These are phyloP conservation scores for Metarhizium guizhouense DNA, from an alignment of 2,329 filamentous ascomycete genomes.

Conservation along the genomic window DNA sequence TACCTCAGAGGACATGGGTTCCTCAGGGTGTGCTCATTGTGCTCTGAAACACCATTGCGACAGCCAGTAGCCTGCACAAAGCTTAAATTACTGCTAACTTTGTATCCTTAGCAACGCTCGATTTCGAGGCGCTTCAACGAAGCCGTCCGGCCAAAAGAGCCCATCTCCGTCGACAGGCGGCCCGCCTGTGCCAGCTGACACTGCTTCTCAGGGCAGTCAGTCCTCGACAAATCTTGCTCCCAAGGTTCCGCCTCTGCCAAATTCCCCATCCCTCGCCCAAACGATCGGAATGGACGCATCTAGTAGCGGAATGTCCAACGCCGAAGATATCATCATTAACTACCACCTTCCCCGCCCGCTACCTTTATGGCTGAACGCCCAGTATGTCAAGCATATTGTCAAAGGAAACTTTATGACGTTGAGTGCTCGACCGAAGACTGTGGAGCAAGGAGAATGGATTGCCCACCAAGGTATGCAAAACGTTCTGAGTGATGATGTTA, in stretches of 20 bases:
- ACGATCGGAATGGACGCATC: slow-evolving; percentile 61
- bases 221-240: slow-evolving; percentile 44
- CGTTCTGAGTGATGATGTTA: background rate
- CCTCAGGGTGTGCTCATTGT: background rate
- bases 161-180: slow-evolving; percentile 38
- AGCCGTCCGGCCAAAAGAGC: slow-evolving; percentile 43
- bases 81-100: slow-evolving; percentile 15
- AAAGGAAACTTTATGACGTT: slow-evolving; percentile 97
- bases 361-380: slow-evolving; percentile 66
- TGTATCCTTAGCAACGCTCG: slow-evolving; percentile 41
- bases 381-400: slow-evolving; percentile 78
- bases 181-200: slow-evolving; percentile 33
- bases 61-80: slow-evolving; percentile 1
- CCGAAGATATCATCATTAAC: slow-evolving; percentile 46
- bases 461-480: slow-evolving; percentile 72
- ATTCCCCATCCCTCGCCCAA: slow-evolving; percentile 54
- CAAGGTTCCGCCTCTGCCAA: slow-evolving; percentile 52
- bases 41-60: background rate
- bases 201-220: slow-evolving; percentile 37
- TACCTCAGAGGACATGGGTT: background rate
- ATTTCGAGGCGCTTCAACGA: slow-evolving; percentile 46
- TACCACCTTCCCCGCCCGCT: slow-evolving; percentile 58
- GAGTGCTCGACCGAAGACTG: slow-evolving; percentile 84
- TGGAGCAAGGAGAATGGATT: slow-evolving; percentile 92
- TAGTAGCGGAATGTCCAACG: slow-evolving; percentile 35